Base-by-base conservation (phyloP, 371 early-diverging fungal genomes). In the Rhizopus arrhizus region DNA sequence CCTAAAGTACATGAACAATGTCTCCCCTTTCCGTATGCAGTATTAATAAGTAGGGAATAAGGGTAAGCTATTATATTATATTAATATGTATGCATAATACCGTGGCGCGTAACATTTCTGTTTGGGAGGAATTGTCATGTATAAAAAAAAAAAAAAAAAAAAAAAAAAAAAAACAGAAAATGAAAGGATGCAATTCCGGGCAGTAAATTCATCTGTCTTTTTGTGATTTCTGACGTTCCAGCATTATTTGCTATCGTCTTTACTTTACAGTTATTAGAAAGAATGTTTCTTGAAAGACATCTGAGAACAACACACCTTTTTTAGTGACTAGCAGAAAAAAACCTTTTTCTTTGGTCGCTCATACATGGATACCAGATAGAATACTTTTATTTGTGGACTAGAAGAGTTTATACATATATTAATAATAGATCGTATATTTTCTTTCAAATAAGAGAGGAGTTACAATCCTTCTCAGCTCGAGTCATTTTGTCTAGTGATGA, bases 241-340 rank as follows among this genome's bases (percentile, higher is more conserved):
- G n/a, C 16, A n/a, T 48, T 5, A 48, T 9, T 29, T 22, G 7
- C 16, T 43, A 28, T 48, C 4, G 48, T 48, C 48, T 48, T 43
- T 43, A 15, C 9, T 48, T 29, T 48, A 29, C 29, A 22, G 29
- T 31, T 22, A 10, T 48, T 29, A 48, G 12, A 10, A 48, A 48
- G 48, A 48, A 48, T 48, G 48, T 29, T 48, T 48, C 48, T 48
- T 22, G 9, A 48, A 48, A 22, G 22, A 15, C 8, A 29, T 48
- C 48, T 48, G 15, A 43, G 15, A 43, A n/a, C 6, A 13, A n/a
- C 43, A n/a, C 9, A n/a, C 13, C 11, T 43, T 15, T n/a, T 43
- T 43, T n/a, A 43, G n/a, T n/a, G 43, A 2, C 3, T 43, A 43
- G n/a, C n/a, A 15, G 3, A n/a, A 15, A n/a, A 55, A 34, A 28